These are phyloP conservation scores for Erigeron canadensis DNA, from an alignment of 129 eudicot genomes.

Conservation along the genomic window DNA sequence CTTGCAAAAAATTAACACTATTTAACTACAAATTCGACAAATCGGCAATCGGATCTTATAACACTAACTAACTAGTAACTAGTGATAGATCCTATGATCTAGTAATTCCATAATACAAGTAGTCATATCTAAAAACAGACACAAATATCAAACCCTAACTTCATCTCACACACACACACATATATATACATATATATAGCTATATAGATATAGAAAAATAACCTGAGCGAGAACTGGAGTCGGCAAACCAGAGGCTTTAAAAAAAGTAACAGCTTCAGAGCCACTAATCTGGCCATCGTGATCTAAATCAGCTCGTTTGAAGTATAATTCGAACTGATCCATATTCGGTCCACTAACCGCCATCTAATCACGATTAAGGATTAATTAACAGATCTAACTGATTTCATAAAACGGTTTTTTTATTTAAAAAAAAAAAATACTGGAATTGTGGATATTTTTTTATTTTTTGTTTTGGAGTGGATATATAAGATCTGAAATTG, in stretches of 20 bases:
- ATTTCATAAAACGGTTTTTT: too few species aligned
- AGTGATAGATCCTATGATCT: background rate
- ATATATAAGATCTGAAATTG: too few species aligned
- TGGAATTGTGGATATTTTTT: too few species aligned
- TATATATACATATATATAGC: too few species aligned
- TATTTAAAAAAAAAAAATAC: too few species aligned
- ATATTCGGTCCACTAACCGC: constrained; percentile 45
- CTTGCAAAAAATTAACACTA: background rate
- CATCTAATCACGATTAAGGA: constrained; percentile 25
- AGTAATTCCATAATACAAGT: too few species aligned
- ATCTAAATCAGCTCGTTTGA: constrained; percentile 85
- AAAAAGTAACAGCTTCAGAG: constrained; percentile 76
- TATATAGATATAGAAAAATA: background rate
- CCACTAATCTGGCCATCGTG: constrained; percentile 95
- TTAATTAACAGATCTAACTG: too few species aligned
- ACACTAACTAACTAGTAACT: background rate
- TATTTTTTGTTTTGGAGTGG: too few species aligned
- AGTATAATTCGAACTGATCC: constrained; percentile 83
- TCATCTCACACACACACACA: background rate
- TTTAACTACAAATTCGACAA: background rate
- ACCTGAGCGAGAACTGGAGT: constrained; percentile 94
- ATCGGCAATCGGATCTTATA: background rate
- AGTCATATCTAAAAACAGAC: background rate
- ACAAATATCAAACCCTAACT: background rate
- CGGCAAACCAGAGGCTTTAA: constrained; percentile 71